phyloP scores from a whole-genome alignment of 148 eudicot species.

The Rheum nobile region DNA sequence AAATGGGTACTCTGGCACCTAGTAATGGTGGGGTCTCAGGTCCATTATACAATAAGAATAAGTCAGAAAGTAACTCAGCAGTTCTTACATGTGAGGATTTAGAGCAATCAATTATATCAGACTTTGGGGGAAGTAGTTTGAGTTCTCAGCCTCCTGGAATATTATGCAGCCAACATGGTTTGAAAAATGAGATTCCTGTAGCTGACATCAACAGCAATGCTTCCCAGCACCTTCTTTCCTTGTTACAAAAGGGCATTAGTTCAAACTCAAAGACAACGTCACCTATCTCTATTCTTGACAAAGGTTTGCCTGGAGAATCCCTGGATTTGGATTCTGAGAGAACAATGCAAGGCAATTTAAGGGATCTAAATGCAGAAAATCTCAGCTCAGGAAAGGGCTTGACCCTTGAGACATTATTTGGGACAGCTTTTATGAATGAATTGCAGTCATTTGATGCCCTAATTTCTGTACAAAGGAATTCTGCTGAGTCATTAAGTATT shows the following conservation, averaged over 20 bases:
- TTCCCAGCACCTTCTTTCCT: conserved; percentile 69
- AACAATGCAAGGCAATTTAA: conserved; percentile 14
- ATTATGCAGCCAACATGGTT: conserved; percentile 16
- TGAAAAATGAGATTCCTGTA: conserved; percentile 19
- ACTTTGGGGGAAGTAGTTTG: conserved; percentile 33
- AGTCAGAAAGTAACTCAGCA: conserved; percentile 32
- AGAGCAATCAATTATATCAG: conserved; percentile 72
- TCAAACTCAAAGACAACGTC: conserved; percentile 11
- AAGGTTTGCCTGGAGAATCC: conserved; percentile 17
- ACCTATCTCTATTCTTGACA: conserved; percentile 14
- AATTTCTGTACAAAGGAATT: conserved; percentile 46
- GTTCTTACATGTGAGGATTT: conserved; percentile 93
- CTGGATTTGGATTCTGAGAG: conserved; percentile 15
- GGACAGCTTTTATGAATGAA: conserved; percentile 81
- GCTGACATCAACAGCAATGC: conserved; percentile 34
- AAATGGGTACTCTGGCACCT: too few species aligned
- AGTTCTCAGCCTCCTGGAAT: conserved; percentile 21
- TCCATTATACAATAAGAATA: conserved; percentile 13
- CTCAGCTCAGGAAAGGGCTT: conserved; percentile 24
- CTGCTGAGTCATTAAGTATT: conserved; percentile 25
- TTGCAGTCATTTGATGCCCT: conserved; percentile 61
- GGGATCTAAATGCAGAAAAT: conserved; percentile 20
- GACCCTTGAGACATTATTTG: conserved; percentile 72
- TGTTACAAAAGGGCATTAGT: conserved; percentile 46
- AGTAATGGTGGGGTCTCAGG: too few species aligned